Evolutionary conservation across 2,329 filamentous ascomycete species (phyloP), one percentile per base, ranked within the genome.

Genomic region (Beauveria sp.): DNA sequence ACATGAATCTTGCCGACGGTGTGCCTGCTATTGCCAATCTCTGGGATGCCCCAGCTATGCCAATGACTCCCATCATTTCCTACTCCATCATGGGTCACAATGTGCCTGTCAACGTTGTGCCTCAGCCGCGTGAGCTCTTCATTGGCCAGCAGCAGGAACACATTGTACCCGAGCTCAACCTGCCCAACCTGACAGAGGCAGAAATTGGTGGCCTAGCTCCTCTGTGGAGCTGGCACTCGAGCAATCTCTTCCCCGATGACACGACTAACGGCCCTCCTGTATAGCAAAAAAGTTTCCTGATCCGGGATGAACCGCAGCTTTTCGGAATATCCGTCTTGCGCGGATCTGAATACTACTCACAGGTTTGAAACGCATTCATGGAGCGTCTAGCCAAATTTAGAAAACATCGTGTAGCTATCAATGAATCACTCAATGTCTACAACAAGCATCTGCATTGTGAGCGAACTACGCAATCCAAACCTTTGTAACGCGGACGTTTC

Each of bases 221-320:
- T 1, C 55, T 68, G 1, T 68, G 67, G 67, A 64, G 28, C 30
- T 68, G 67, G 67, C 67, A 68, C 49, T 67, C 66, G 28, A 63
- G 50, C 45, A 68, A 68, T 24, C 24, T 68, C 12, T 61, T 61
- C 24, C 53, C 30, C 6, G 59, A 50, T 51, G 22, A 50, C 76
- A 68, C 46, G 18, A 43, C 43, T 7, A 52, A 24, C 38, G 57
- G 57, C 38, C 46, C 46, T 8, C 18, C 30, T 28, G 22, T 40
- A 5, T 34, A 51, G 26, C 34, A 38, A 38, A 34, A 12, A 38
- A 16, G 34, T 38, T 38, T 38, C 14, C 16, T 38, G 34, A 38
- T 16, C 34, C 34, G 30, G 30, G 30, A 34, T 34, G 5, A 34
- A 34, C 30, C 30, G 12, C 34, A 16, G 12, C 14, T 16, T 38